phyloP scores from a whole-genome alignment of 176 grass and related monocot genomes.

The Oryza glaberrima region DNA sequence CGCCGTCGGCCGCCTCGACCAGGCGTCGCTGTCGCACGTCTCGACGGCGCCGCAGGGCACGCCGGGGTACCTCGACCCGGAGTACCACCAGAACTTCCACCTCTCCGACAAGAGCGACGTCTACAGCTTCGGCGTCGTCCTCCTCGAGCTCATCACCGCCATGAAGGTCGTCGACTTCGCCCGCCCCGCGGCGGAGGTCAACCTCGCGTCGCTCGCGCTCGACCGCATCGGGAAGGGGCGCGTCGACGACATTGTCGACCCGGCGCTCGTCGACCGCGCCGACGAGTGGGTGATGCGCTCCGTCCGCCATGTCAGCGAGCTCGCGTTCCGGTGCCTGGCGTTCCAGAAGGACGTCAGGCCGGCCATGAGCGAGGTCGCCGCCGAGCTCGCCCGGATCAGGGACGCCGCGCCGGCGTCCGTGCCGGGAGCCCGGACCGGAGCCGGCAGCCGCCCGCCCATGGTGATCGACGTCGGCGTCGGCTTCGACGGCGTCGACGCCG shows the following conservation, averaged over 20 bases:
- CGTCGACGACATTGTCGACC: constrained; percentile 79
- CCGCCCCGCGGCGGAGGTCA: constrained; percentile 63
- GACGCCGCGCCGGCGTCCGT: constrained; percentile 1
- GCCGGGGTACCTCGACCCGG: constrained; percentile 89
- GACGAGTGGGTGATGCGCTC: constrained; percentile 66
- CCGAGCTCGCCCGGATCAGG: constrained; percentile 56
- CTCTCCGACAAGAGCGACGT: constrained; percentile 96
- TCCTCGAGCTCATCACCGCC: constrained; percentile 84
- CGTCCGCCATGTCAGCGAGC: constrained; percentile 65
- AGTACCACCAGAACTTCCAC: constrained; percentile 95
- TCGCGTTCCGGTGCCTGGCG: constrained; percentile 87
- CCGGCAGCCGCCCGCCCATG: neutral
- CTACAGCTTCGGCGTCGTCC: constrained; percentile 99
- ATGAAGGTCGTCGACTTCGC: constrained; percentile 94
- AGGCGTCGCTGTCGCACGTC: constrained; percentile 68
- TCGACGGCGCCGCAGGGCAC: constrained; percentile 97
- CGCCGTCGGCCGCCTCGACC: constrained; percentile 11
- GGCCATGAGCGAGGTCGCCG: constrained; percentile 78
- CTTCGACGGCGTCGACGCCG: neutral
- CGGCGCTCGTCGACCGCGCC: constrained; percentile 29
- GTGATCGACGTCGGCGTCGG: neutral
- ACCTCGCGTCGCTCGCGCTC: constrained; percentile 71
- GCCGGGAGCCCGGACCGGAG: neutral
- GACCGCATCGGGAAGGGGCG: constrained; percentile 68
- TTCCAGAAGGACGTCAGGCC: constrained; percentile 85